Base-by-base conservation (phyloP, 148 eudicot genomes). In the Rhododendron molle region DNA sequence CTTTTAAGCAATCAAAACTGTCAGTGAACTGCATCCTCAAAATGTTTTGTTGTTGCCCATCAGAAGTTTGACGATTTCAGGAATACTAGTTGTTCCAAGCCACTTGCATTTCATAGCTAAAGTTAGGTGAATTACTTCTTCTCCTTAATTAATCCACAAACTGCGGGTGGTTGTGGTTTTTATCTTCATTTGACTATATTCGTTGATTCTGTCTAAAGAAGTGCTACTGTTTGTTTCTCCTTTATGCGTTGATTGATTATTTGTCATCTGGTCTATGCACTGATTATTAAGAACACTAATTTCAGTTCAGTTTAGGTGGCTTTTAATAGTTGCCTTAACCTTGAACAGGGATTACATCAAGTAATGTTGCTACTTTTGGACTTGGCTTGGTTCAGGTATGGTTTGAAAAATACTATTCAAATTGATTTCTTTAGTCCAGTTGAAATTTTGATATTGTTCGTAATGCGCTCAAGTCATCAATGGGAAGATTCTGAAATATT, bases 341-440 rank as follows among this genome's bases (percentile, higher is more conserved):
- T 90, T 88, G 52, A 62, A 83, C 86, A 97, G 99, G 99, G 73
- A 88, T 97, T 86, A n/a, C 80, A 40, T 80, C 97, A 21, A 89
- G 94, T 85, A 94, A 94, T 84, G 87, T 87, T 85, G 97, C 94
- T 82, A 93, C 99, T 23, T 89, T 88, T 83, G 98, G 92, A 62
- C 88, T 96, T 81, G 99, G 99, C 77, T 95, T 96, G 67, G 76
- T 93, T 85, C 98, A 95, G 96, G 99, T 95, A 82, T 28, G 71
- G 72, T 36, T 77, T 78, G 71, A 78, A 56, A 49, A 12, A 62
- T 77, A 5, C 6, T n/a, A 84, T 54, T 77, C 23, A 21, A 58
- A 52, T 36, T 6, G 7, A 74, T 76, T 82, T 12, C 58, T n/a
- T 40, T 47, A 50, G 40, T 82, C 78, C 80, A 15, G 1, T 34